phyloP scores from a whole-genome alignment of 164 flowering plant genomes.

The Platanus orientalis region DNA sequence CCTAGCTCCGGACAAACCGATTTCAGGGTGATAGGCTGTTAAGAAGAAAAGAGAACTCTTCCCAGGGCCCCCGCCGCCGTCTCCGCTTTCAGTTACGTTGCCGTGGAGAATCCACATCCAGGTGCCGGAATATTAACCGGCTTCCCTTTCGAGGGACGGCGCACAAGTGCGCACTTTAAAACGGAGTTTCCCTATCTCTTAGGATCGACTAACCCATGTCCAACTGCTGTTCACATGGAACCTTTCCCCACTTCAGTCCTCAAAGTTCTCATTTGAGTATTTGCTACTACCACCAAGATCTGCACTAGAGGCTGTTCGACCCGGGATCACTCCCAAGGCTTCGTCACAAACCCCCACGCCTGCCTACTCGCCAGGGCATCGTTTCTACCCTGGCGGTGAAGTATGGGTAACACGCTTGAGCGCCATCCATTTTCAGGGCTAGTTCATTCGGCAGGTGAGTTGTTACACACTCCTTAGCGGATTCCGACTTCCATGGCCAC shows the following conservation, averaged over 20 bases:
- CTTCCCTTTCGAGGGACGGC: too few relatives aligned
- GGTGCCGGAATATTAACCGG: too few relatives aligned
- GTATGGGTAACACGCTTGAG: slow-evolving; percentile 54
- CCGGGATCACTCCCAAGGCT: slow-evolving; percentile 8
- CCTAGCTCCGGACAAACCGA: too few relatives aligned
- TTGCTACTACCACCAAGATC: too few relatives aligned
- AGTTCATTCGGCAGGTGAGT: slow-evolving; percentile 66
- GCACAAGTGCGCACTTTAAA: too few relatives aligned
- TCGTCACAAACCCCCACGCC: slow-evolving; percentile 33
- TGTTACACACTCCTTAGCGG: slow-evolving; percentile 53
- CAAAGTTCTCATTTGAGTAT: too few relatives aligned
- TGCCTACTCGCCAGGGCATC: slow-evolving; percentile 43
- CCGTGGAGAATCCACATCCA: not conserved
- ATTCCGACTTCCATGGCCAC: slow-evolving; percentile 18
- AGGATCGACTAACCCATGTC: too few relatives aligned
- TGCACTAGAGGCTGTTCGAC: too few relatives aligned
- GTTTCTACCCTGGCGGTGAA: slow-evolving; percentile 30
- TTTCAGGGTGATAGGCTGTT: slow-evolving; percentile 1
- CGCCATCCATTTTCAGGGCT: slow-evolving; percentile 73
- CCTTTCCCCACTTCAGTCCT: not conserved
- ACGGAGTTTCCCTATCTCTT: too few relatives aligned
- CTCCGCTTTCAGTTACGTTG: not conserved
- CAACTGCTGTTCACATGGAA: slow-evolving; percentile 1
- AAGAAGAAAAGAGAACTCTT: not conserved
- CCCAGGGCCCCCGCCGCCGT: slow-evolving; percentile 1